These are phyloP conservation scores for Noccaea bulbosa DNA, from an alignment of 345 rosid species.

Conservation along the genomic window DNA sequence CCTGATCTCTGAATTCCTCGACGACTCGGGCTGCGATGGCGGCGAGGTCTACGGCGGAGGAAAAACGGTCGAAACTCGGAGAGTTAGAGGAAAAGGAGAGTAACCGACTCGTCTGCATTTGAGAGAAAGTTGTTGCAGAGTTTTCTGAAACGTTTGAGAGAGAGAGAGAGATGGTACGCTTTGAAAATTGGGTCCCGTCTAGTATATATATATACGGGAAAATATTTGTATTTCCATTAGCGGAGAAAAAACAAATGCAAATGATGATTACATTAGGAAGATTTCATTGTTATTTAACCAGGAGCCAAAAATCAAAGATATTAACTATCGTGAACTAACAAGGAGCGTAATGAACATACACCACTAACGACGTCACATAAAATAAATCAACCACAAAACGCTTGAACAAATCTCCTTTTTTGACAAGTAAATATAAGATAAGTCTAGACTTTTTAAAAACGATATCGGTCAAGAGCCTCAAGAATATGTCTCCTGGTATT, in stretches of 20 bases:
- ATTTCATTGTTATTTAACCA: slow-evolving; percentile 7
- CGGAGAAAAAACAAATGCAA: slow-evolving; percentile 23
- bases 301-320: slow-evolving; percentile 27
- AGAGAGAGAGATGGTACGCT: slow-evolving; percentile 23
- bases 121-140: not conserved
- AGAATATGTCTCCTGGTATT: not conserved
- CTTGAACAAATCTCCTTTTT: not conserved
- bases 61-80: slow-evolving; percentile 47
- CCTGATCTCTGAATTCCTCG: slow-evolving; percentile 47
- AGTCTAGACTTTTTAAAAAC: not conserved
- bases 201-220: slow-evolving; percentile 6
- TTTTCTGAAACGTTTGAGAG: slow-evolving; percentile 22
- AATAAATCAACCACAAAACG: not conserved
- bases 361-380: slow-evolving; percentile 19
- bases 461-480: not conserved
- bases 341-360: slow-evolving; percentile 27
- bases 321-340: slow-evolving; percentile 3
- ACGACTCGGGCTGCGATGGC: slow-evolving; percentile 57
- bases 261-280: slow-evolving; percentile 12
- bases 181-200: slow-evolving; percentile 31
- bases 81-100: slow-evolving; percentile 52
- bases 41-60: slow-evolving; percentile 51
- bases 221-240: slow-evolving; percentile 4
- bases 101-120: slow-evolving; percentile 53
- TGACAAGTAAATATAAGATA: not conserved